These are phyloP conservation scores for Maudiozyma serrabonitensis DNA, from an alignment of 805 yeast species.

Conservation along the genomic window DNA sequence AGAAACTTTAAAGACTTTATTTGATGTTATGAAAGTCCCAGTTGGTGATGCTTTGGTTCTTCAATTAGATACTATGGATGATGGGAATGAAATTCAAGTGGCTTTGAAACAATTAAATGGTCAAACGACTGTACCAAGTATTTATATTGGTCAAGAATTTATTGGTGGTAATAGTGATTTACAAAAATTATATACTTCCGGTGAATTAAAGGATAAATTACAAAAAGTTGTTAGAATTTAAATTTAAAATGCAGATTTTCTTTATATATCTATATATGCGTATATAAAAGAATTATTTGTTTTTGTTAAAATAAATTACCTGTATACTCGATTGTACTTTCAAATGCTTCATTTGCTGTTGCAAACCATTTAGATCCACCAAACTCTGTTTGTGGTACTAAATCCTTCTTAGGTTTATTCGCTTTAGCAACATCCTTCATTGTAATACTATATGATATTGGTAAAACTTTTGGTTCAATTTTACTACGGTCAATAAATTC, in stretches of 20 bases:
- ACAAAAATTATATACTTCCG: slow-evolving; percentile 56
- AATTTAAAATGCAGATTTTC: too few relatives aligned
- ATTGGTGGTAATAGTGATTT: slow-evolving; percentile 92
- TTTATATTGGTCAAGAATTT: slow-evolving; percentile 83
- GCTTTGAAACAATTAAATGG: slow-evolving; percentile 72
- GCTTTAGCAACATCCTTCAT: slow-evolving; percentile 4
- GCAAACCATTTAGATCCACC: slow-evolving; percentile 23
- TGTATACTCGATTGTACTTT: slow-evolving; percentile 8
- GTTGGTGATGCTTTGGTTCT: slow-evolving; percentile 30
- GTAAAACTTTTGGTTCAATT: slow-evolving; percentile 19
- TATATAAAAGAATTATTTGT: background rate
- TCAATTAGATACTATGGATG: slow-evolving; percentile 41
- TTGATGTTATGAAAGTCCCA: slow-evolving; percentile 35
- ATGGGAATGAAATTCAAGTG: slow-evolving; percentile 71
- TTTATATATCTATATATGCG: background rate
- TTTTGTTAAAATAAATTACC: background rate
- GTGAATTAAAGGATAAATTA: slow-evolving; percentile 37
- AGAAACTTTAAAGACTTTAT: slow-evolving; percentile 34
- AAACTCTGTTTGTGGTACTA: slow-evolving; percentile 25
- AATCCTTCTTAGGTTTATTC: slow-evolving; percentile 8
- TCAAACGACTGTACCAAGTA: slow-evolving; percentile 87
- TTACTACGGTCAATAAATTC: slow-evolving; percentile 16
- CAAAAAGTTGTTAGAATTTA: background rate
- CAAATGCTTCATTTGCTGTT: slow-evolving; percentile 15
- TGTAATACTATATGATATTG: slow-evolving; percentile 21